Evolutionary conservation across 2,329 filamentous ascomycete species (phyloP).

Genomic region (Xylariaceae sp.): DNA sequence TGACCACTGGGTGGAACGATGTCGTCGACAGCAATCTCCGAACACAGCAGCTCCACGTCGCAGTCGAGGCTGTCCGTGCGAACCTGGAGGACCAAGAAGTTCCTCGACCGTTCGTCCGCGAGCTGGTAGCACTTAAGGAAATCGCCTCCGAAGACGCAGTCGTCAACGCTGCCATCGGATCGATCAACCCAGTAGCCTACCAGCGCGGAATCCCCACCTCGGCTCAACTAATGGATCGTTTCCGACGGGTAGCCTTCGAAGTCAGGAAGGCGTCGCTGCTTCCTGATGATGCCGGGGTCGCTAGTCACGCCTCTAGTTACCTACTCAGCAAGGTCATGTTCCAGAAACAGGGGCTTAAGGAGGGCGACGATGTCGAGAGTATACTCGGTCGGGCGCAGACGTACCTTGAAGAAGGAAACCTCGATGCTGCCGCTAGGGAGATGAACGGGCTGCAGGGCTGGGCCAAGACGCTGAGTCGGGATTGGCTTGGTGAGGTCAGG

Average conservation of each 20-base stretch:
- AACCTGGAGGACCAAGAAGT: conserved; percentile 71
- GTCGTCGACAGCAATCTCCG: conserved; percentile 87
- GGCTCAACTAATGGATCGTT: conserved; percentile 87
- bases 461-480: conserved; percentile 90
- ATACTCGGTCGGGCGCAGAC: conserved; percentile 86
- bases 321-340: conserved; percentile 92
- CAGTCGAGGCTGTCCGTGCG: conserved; percentile 85
- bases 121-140: conserved; percentile 92
- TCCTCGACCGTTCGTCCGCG: conserved; percentile 82
- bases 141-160: conserved; percentile 80
- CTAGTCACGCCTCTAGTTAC: conserved; percentile 86
- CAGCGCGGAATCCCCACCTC: conserved; percentile 83
- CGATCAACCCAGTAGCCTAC: conserved; percentile 90
- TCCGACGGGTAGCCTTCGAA: conserved; percentile 86
- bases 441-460: conserved; percentile 92
- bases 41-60: conserved; percentile 94
- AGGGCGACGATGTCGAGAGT: conserved; percentile 88
- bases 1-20: conserved; percentile 84
- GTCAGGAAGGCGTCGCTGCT: conserved; percentile 92
- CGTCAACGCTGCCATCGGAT: conserved; percentile 90
- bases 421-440: conserved; percentile 88
- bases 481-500: conserved; percentile 89
- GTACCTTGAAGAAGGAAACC: conserved; percentile 84
- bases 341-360: conserved; percentile 83
- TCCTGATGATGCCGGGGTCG: conserved; percentile 89